phyloP scores from a whole-genome alignment of 148 eudicot species.

The Dianthus caryophyllus region DNA sequence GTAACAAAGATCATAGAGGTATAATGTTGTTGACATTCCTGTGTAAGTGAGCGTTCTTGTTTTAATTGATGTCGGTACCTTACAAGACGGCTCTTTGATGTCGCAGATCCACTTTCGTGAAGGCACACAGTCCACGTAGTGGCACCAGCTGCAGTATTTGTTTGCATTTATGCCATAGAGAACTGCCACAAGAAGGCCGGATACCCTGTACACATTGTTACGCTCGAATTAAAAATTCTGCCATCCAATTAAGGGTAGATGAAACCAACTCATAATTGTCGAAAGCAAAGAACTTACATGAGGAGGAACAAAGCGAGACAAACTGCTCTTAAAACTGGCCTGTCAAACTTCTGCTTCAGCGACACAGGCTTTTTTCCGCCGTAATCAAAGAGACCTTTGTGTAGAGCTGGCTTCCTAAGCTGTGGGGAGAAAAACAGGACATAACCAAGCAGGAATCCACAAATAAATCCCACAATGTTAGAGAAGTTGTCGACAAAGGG shows the following conservation, averaged over 20 bases:
- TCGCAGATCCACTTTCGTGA: slow-evolving; percentile 62
- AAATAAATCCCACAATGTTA: slow-evolving; percentile 59
- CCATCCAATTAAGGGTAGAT: too few relatives aligned
- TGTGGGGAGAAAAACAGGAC: slow-evolving; percentile 57
- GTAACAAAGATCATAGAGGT: neutral
- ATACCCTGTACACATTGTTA: slow-evolving; percentile 40
- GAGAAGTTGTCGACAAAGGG: slow-evolving; percentile 67
- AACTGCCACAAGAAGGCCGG: slow-evolving; percentile 37
- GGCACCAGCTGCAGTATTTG: slow-evolving; percentile 66
- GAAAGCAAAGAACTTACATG: slow-evolving; percentile 42
- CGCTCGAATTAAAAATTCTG: neutral
- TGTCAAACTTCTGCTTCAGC: slow-evolving; percentile 50
- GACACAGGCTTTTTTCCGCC: slow-evolving; percentile 43
- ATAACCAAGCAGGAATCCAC: slow-evolving; percentile 66
- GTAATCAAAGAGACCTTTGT: slow-evolving; percentile 63
- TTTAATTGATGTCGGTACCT: slow-evolving; percentile 36
- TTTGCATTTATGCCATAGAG: slow-evolving; percentile 40
- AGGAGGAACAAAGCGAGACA: slow-evolving; percentile 47
- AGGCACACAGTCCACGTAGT: slow-evolving; percentile 66
- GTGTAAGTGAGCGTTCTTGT: neutral
- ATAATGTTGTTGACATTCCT: neutral
- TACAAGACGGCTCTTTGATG: slow-evolving; percentile 40
- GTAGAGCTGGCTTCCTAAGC: slow-evolving; percentile 37
- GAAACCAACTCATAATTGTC: too few relatives aligned
- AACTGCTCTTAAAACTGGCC: slow-evolving; percentile 48